Conservation (phyloP, 2,329 filamentous ascomycete genomes). For the Ceratocystiopsis minuta region DNA sequence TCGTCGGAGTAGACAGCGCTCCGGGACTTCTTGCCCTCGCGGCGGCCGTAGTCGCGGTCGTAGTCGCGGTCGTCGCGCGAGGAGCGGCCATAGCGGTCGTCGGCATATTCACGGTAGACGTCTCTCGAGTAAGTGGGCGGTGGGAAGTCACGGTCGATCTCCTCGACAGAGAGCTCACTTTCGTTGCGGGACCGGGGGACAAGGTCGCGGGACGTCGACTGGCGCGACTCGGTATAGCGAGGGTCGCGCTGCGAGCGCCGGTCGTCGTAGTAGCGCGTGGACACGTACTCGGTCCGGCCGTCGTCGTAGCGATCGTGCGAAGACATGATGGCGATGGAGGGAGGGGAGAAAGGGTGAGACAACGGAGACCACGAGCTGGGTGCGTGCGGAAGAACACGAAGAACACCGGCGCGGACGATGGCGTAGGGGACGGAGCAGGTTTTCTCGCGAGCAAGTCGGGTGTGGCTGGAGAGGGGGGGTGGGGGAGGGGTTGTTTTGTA, state of each 20-base stretch:
- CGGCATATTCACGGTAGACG: slow-evolving; percentile 43
- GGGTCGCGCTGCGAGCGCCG: slow-evolving; percentile 31
- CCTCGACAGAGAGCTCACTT: slow-evolving; percentile 59
- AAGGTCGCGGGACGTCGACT: slow-evolving; percentile 33
- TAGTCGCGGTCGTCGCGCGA: slow-evolving; percentile 15
- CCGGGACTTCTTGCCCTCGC: slow-evolving; percentile 33
- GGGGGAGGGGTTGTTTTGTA: too few relatives aligned
- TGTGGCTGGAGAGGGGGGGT: neutral
- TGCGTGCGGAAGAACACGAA: too few relatives aligned
- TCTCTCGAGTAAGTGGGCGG: slow-evolving; percentile 41
- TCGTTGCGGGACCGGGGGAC: slow-evolving; percentile 48
- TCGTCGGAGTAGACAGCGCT: slow-evolving; percentile 41
- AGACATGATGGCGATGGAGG: slow-evolving; percentile 16
- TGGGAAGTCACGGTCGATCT: slow-evolving; percentile 70
- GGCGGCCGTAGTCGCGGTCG: slow-evolving; percentile 21
- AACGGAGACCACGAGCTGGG: too few relatives aligned
- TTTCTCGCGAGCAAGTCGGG: neutral
- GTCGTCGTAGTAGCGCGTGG: slow-evolving; percentile 31
- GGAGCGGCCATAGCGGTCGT: slow-evolving; percentile 22
- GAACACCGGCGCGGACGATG: too few relatives aligned
- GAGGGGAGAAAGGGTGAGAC: neutral
- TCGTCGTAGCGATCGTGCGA: slow-evolving; percentile 37
- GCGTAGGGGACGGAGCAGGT: too few relatives aligned
- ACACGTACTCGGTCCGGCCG: slow-evolving; percentile 16
- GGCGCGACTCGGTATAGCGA: slow-evolving; percentile 34